phyloP scores from a whole-genome alignment of 148 eudicot genomes.

The Silene uniflora region DNA sequence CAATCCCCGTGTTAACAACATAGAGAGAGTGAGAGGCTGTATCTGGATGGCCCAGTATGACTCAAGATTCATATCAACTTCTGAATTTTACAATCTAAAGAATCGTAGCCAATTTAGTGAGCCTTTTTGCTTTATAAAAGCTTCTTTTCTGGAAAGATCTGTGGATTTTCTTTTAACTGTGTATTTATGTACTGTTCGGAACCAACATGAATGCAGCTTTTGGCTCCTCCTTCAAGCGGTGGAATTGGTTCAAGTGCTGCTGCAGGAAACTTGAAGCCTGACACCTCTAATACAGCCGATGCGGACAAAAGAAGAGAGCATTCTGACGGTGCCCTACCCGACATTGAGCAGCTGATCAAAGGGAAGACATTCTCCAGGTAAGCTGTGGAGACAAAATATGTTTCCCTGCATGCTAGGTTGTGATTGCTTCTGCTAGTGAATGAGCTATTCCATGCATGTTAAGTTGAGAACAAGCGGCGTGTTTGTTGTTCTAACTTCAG shows the following conservation, averaged over 20 bases:
- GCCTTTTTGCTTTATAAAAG: background rate
- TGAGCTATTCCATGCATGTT: background rate
- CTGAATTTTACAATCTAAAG: no score
- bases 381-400: background rate
- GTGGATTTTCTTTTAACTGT: background rate
- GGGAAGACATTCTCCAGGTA: conserved; percentile 75
- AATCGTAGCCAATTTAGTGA: no score
- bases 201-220: conserved; percentile 39
- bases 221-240: conserved; percentile 26
- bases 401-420: background rate
- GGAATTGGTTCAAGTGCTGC: conserved; percentile 27
- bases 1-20: no score
- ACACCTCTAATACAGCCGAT: conserved; percentile 25
- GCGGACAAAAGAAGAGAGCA: conserved; percentile 23
- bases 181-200: background rate
- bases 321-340: conserved; percentile 37
- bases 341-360: conserved; percentile 72
- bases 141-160: background rate
- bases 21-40: no score
- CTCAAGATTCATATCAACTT: no score
- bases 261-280: conserved; percentile 30
- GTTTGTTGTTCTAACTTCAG: background rate
- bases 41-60: no score
- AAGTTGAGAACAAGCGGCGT: background rate
- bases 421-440: conserved; percentile 2